Evolutionary conservation across 2,329 filamentous ascomycete genomes (phyloP).

Genomic region (Bimuria novae-zelandiae): DNA sequence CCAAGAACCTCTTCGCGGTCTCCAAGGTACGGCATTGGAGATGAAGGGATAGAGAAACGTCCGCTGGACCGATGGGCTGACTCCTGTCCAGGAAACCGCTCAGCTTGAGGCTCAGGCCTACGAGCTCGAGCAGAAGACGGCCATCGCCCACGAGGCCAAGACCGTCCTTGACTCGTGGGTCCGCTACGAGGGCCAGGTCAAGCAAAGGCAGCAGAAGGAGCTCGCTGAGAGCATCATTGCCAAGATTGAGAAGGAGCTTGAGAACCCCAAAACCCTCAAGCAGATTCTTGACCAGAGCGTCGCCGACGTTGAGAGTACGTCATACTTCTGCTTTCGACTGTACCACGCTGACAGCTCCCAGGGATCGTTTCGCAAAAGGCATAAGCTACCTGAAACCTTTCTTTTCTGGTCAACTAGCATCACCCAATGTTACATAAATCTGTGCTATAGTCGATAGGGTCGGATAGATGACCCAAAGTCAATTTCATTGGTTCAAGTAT

Average conservation of each 20-base stretch:
- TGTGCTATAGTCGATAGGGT: conserved; percentile 48
- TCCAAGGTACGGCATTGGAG: conserved; percentile 77
- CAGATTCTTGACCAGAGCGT: conserved; percentile 98
- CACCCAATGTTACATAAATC: conserved; percentile 46
- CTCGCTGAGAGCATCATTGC: conserved; percentile 89
- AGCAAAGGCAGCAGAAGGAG: conserved; percentile 97
- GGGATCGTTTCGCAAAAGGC: conserved; percentile 47
- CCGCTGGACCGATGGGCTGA: conserved; percentile 35
- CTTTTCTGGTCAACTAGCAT: conserved; percentile 26
- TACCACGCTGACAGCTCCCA: conserved; percentile 27
- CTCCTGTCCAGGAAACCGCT: conserved; percentile 80
- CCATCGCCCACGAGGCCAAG: conserved; percentile 92
- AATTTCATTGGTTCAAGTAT: conserved; percentile 14
- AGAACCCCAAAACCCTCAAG: conserved; percentile 96
- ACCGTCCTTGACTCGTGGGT: conserved; percentile 96
- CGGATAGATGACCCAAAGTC: conserved; percentile 35
- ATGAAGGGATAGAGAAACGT: conserved; percentile 11
- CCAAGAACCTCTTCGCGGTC: conserved; percentile 95
- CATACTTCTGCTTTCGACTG: conserved; percentile 6
- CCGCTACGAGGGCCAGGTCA: conserved; percentile 97
- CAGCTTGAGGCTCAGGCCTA: conserved; percentile 93
- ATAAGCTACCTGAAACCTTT: conserved; percentile 38
- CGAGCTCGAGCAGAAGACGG: conserved; percentile 96
- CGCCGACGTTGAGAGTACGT: conserved; percentile 90
- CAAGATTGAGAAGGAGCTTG: conserved; percentile 98